These are phyloP conservation scores for Solanum chiquidenum DNA, from an alignment of 257 asterid species.

Conservation along the genomic window DNA sequence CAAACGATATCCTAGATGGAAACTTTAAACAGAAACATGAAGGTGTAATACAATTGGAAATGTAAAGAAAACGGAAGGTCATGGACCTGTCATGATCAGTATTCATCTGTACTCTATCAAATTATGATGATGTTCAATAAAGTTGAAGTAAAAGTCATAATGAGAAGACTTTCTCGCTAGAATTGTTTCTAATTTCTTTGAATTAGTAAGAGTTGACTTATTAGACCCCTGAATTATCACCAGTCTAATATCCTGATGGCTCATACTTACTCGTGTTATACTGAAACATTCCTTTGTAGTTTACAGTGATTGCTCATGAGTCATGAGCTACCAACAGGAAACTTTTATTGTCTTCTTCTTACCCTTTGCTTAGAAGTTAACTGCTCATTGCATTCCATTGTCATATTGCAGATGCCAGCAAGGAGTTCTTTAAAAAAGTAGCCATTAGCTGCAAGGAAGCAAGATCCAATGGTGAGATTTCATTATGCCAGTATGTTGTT, in stretches of 20 bases:
- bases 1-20: not conserved
- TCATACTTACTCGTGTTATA: not conserved
- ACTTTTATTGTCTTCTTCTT: not conserved
- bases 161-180: not conserved
- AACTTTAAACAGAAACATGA: not conserved
- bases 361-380: not conserved
- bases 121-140: not conserved
- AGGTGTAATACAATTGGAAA: not conserved
- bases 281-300: not conserved
- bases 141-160: not conserved
- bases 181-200: not conserved
- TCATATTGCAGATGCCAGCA: slow-evolving; percentile 28
- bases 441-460: slow-evolving; percentile 17
- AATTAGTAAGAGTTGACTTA: not conserved
- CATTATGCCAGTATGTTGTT: not conserved
- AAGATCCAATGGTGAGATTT: slow-evolving; percentile 27
- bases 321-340: not conserved
- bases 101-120: not conserved
- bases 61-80: not conserved
- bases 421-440: slow-evolving; percentile 22
- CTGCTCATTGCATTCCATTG: not conserved
- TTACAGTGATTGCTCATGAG: not conserved
- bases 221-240: not conserved
- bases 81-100: not conserved
- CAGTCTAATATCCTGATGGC: not conserved